These are phyloP conservation scores for Syncephalastrum monosporum DNA, from an alignment of 371 early-diverging fungal species.

Conservation along the genomic window DNA sequence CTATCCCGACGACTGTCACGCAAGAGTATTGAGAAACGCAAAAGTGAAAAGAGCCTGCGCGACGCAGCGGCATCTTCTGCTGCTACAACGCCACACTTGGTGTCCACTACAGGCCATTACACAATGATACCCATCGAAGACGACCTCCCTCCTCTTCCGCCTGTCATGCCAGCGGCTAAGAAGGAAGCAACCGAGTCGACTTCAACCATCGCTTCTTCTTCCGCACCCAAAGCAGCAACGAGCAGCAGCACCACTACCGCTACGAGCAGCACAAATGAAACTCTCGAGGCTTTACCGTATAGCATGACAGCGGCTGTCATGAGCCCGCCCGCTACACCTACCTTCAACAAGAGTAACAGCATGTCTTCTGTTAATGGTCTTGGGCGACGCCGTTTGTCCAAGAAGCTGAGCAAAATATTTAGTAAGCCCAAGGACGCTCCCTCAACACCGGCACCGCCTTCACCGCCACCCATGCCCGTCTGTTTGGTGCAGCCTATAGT, in stretches of 20 bases:
- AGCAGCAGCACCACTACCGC: too few relatives aligned
- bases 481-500: background rate
- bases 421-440: background rate
- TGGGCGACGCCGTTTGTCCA: constrained; percentile 10
- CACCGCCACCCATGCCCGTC: background rate
- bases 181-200: background rate
- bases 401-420: constrained; percentile 16
- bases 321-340: constrained; percentile 4
- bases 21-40: constrained; percentile 26
- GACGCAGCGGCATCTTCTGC: constrained; percentile 10
- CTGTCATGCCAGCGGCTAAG: background rate
- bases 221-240: too few relatives aligned
- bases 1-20: constrained; percentile 21
- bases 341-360: background rate
- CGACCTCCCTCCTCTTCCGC: constrained; percentile 20
- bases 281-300: constrained; percentile 42
- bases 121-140: constrained; percentile 7
- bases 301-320: constrained; percentile 20
- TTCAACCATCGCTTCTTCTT: too few relatives aligned
- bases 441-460: background rate
- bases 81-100: constrained; percentile 11
- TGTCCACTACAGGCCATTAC: background rate
- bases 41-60: constrained; percentile 24
- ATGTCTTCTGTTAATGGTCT: too few relatives aligned
- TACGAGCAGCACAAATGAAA: constrained; percentile 7